Conservation (phyloP, 495 filamentous ascomycete species). For the Penicillium egyptiacum region DNA sequence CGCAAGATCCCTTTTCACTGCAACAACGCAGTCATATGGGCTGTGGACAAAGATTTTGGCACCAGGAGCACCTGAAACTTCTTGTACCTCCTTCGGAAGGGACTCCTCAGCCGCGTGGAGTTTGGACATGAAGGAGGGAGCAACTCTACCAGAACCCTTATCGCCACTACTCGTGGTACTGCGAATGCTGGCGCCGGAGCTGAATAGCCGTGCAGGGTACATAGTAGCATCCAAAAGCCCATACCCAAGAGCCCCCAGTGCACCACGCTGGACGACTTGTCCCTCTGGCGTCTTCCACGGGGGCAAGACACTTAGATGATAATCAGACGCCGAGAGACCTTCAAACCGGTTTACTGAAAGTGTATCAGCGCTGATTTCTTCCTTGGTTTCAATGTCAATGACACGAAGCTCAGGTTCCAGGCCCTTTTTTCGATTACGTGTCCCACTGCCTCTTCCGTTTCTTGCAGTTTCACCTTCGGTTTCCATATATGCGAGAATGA, state of each 20-base stretch:
- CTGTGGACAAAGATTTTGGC: conserved; percentile 95
- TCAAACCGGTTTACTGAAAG: conserved; percentile 82
- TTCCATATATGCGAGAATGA: conserved; percentile 86
- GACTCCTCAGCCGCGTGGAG: conserved; percentile 29
- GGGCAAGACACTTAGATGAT: conserved; percentile 82
- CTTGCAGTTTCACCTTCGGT: conserved; percentile 56
- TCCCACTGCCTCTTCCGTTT: conserved; percentile 43
- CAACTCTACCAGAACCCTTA: conserved; percentile 46
- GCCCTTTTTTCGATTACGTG: conserved; percentile 68
- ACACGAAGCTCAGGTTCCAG: conserved; percentile 84
- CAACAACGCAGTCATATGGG: conserved; percentile 90
- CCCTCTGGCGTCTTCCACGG: conserved; percentile 61
- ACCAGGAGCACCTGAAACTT: conserved; percentile 58
- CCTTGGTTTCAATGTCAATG: conserved; percentile 79
- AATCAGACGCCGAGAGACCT: conserved; percentile 83
- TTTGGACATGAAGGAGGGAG: conserved; percentile 44
- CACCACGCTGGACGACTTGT: conserved; percentile 60
- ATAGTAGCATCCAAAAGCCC: conserved; percentile 77
- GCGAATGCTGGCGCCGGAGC: conserved; percentile 78
- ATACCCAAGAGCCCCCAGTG: conserved; percentile 64
- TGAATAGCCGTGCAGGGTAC: conserved; percentile 81
- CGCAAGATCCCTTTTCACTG: conserved; percentile 75
- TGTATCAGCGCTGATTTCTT: conserved; percentile 77
- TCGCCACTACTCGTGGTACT: conserved; percentile 67
- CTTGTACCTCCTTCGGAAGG: conserved; percentile 43